Conservation (phyloP, 495 filamentous ascomycete genomes). For the Hypomontagnella submonticulosa region DNA sequence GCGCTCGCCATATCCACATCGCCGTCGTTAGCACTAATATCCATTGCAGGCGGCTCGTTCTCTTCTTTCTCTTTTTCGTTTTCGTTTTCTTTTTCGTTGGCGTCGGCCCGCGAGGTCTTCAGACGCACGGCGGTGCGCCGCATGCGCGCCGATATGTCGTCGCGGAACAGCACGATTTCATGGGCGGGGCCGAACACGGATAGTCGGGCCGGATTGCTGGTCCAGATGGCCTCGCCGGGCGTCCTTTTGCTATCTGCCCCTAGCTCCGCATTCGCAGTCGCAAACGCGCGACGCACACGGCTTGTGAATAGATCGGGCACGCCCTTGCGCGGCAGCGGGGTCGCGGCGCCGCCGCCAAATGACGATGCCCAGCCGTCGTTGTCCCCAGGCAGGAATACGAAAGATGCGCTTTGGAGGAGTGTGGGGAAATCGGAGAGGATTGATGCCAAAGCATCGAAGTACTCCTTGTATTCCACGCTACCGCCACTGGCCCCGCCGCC, state of each 20-base stretch:
- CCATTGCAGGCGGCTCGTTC: slow-evolving; percentile 31
- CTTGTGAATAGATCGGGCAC: slow-evolving; percentile 91
- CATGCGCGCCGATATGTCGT: slow-evolving; percentile 82
- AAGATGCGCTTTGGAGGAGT: slow-evolving; percentile 80
- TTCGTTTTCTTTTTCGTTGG: background rate
- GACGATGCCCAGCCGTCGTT: slow-evolving; percentile 93
- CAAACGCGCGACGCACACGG: slow-evolving; percentile 81
- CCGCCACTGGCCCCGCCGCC: slow-evolving; percentile 73
- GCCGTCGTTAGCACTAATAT: slow-evolving; percentile 34
- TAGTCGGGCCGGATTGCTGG: slow-evolving; percentile 84
- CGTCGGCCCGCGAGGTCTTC: slow-evolving; percentile 51
- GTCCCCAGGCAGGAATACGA: slow-evolving; percentile 93
- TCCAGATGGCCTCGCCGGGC: slow-evolving; percentile 76
- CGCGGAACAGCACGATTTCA: slow-evolving; percentile 86
- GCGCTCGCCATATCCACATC: slow-evolving; percentile 53
- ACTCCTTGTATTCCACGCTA: slow-evolving; percentile 93
- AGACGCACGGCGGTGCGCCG: slow-evolving; percentile 77
- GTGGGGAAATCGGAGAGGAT: slow-evolving; percentile 87
- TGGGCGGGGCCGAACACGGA: slow-evolving; percentile 85
- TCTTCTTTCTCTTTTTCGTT: slow-evolving; percentile 39
- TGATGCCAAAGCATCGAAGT: slow-evolving; percentile 86
- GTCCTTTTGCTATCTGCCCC: slow-evolving; percentile 48
- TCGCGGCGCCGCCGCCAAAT: slow-evolving; percentile 84
- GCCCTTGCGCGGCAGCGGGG: slow-evolving; percentile 73
- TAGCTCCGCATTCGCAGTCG: slow-evolving; percentile 73